Conservation (phyloP, 1,284 basidiomycete species). For the Sparassis latifolia region DNA sequence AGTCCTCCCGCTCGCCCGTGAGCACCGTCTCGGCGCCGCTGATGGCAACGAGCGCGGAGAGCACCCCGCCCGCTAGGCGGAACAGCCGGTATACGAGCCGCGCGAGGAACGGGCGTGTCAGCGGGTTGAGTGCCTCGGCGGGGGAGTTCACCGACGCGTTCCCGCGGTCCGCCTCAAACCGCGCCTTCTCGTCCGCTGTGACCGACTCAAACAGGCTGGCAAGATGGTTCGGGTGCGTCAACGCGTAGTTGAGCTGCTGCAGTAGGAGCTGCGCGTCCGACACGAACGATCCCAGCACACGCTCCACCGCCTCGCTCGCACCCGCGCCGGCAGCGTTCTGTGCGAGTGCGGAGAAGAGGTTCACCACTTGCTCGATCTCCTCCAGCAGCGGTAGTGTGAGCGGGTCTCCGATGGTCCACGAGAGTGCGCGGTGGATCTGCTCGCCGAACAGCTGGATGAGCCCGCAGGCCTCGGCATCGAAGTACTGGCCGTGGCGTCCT, state of each 20-base stretch:
- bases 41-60: constrained; percentile 65
- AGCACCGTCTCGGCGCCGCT: constrained; percentile 69
- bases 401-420: constrained; percentile 74
- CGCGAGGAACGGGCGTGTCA: constrained; percentile 64
- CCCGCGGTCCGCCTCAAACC: constrained; percentile 53
- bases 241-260: constrained; percentile 83
- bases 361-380: constrained; percentile 75
- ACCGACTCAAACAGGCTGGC: constrained; percentile 76
- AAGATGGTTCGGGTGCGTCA: constrained; percentile 87
- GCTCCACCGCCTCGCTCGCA: constrained; percentile 43
- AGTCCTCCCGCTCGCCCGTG: constrained; percentile 59
- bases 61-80: constrained; percentile 58
- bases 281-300: constrained; percentile 64
- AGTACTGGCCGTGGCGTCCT: constrained; percentile 71
- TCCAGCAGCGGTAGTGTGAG: constrained; percentile 70
- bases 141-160: constrained; percentile 25
- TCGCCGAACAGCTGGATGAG: constrained; percentile 81
- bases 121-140: constrained; percentile 48
- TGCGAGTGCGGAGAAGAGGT: constrained; percentile 70
- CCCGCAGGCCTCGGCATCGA: constrained; percentile 80
- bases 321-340: constrained; percentile 41
- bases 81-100: constrained; percentile 66
- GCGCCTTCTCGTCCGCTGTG: constrained; percentile 66
- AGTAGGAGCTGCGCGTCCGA: constrained; percentile 67
- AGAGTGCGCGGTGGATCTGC: constrained; percentile 72